Base-by-base conservation (phyloP, 2,329 filamentous ascomycete genomes). In the Scedosporium aurantiacum region DNA sequence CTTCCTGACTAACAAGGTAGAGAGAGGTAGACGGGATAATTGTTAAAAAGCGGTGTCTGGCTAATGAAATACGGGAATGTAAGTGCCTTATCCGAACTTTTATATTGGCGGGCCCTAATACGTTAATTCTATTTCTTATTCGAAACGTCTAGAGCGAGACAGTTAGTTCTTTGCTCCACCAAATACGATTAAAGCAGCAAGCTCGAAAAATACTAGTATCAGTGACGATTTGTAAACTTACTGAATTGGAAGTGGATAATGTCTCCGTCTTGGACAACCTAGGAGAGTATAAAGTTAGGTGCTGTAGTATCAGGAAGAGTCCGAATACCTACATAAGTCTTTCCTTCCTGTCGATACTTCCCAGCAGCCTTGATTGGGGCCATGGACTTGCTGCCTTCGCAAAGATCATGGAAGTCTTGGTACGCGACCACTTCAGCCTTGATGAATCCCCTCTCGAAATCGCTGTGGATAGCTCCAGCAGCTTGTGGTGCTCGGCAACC, bases 361-460 rank as follows among this genome's bases (percentile, higher is more conserved):
- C 75, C 75, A 52, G 75, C 75, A 18, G 75, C 75, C 64, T 77
- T 77, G 62, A 77, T 76, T 0, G 75, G 75, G 14, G 65, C 75
- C 74, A 77, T 77, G 4, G 73, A 75, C 66, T 77, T 77, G 54
- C 66, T 68, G 2, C 74, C 75, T 41, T 74, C 73, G 12, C 75
- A 77, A 0, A 77, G 70, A 62, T 76, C 73, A 50, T 75, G 68
- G 67, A 77, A 78, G 63, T 78, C 76, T 64, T 76, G 73, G 65
- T 75, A 78, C 2, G 74, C 69, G 1, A 78, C 76, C 4, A 78
- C 75, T 61, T 78, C 76, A 5, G 75, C 75, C 63, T 78, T 78
- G 66, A 78, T 77, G 62, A 77, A 77, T 0, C 75, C 75, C 55
- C 68, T 71, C 65, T 77, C 74, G n/a, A 76, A 77, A 41, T 77